Base-by-base conservation (phyloP, 164 flowering plant genomes). In the Chimonanthus praecox region DNA sequence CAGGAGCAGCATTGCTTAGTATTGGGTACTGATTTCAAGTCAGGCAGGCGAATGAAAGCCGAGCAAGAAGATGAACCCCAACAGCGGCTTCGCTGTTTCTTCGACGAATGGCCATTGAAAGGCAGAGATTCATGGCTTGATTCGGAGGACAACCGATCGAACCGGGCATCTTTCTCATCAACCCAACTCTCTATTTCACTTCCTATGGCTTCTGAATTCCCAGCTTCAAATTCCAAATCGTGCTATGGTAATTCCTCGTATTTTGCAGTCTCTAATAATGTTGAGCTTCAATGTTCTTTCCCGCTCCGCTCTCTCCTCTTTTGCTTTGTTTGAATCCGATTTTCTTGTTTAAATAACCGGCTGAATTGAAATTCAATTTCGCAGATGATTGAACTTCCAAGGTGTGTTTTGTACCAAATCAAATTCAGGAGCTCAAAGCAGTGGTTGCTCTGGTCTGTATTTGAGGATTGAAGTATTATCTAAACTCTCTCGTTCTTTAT, bases 1-100 rank as follows among this genome's bases (percentile, higher is more conserved):
- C 69, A 79, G 47, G 68, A 82, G 58, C 81, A 82, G 71, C 87
- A 80, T 47, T 83, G 87, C 70, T 84, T 81, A 67, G 78, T 80
- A 72, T 15, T 81, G 66, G 85, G 86, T 11, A 67, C 82, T 33
- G 87, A 84, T 71, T 79, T 86, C 73, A 86, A 81, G 69, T 13
- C 72, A 43, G 70, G 72, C 16, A 77, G 72, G 21, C 49, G 74
- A 18, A 33, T 50, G 47, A 83, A 78, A 10, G 47, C 7, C 6
- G 80, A 75, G 61, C 77, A 72, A 66, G 78, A 84, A 48, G 66
- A 72, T 21, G 84, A 79, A 43, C 69, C 77, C 51, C 81, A 79
- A 62, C 81, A 81, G 65, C 82, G 81, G 4, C 75, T 81, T 0
- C 80, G 77, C 75, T 84, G 80, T 51, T 83, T 86, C 79, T 81